Evolutionary conservation across 2,329 filamentous ascomycete genomes (phyloP), one percentile per base, ranked within the genome.

Genomic region (Penicillium sp.): DNA sequence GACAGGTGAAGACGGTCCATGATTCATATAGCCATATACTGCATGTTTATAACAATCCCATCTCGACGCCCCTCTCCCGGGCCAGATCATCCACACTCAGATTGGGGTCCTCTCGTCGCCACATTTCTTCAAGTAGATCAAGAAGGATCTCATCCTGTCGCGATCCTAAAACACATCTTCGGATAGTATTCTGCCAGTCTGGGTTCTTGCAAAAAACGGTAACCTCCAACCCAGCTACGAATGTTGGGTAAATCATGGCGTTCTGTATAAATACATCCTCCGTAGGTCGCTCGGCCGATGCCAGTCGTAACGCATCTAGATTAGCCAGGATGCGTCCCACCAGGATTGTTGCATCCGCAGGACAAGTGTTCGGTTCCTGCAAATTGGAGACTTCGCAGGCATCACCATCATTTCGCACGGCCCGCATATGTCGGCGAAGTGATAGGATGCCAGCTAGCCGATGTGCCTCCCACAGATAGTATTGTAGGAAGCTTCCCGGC

Each of bases 381-480:
- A 49, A 50, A 37, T 36, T 26, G 7, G 49, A 40, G 20, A 51
- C 6, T 4, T n/a, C 39, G 23, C 30, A 33, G 3, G n/a, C 12
- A 7, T 15, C 21, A 10, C 13, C 36, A 8, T 9, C 8, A 24
- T 39, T 2, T 47, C 42, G 26, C 20, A 42, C 20, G 7, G 23
- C 12, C 13, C 47, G 52, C 18, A 40, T 23, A 27, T 33, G 36
- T 13, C 54, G 55, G 10, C 67, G 56, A 7, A 68, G 20, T 5
- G 51, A 47, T 17, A 69, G 20, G 5, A 69, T 64, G 0, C 63
- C 66, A 3, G 67, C 62, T 15, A 67, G 27, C 6, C 56, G 60
- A 51, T 67, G 59, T 2, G 64, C 61, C 49, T 69, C 65, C 67
- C 66, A 68, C 7, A 69, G 37, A 40, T 68, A 66, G 17, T 52